Evolutionary conservation across 2,329 filamentous ascomycete species (phyloP).

Genomic region (Neonectria sp.): DNA sequence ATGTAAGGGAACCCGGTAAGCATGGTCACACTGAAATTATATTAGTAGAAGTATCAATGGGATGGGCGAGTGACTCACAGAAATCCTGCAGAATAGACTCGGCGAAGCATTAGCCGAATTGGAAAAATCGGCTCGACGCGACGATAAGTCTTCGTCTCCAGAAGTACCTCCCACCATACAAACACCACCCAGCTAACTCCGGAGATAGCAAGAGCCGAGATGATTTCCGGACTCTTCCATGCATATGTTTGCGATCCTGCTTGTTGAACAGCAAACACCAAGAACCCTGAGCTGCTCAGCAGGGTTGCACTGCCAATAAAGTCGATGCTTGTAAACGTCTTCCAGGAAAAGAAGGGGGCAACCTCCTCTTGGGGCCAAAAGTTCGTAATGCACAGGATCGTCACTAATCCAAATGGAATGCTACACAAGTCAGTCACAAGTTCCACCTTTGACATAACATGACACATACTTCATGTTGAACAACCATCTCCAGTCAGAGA

Average conservation of each 20-base stretch:
- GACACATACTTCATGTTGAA: constrained; percentile 72
- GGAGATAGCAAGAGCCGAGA: constrained; percentile 64
- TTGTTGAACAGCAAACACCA: constrained; percentile 71
- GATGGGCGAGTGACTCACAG: constrained; percentile 56
- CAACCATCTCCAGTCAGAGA: constrained; percentile 70
- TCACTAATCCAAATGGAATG: constrained; percentile 64
- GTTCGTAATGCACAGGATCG: constrained; percentile 63
- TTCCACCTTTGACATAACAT: background rate
- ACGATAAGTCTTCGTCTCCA: constrained; percentile 56
- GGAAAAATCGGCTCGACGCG: constrained; percentile 70
- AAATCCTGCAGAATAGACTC: constrained; percentile 67
- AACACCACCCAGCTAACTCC: constrained; percentile 65
- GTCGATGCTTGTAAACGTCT: constrained; percentile 65
- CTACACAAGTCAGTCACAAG: constrained; percentile 50
- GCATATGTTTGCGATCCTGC: constrained; percentile 66
- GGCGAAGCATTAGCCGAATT: constrained; percentile 60
- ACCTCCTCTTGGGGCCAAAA: constrained; percentile 60
- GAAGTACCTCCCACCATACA: constrained; percentile 64
- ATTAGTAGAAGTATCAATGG: background rate
- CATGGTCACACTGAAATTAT: constrained; percentile 65
- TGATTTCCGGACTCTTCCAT: constrained; percentile 68
- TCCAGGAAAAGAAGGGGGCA: constrained; percentile 55
- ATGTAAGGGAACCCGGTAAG: constrained; percentile 72
- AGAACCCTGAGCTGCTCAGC: constrained; percentile 65
- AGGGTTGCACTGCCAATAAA: constrained; percentile 67